Evolutionary conservation across 768 basidiomycete genomes (phyloP).

Genomic region (Clitopilus hobsonii): DNA sequence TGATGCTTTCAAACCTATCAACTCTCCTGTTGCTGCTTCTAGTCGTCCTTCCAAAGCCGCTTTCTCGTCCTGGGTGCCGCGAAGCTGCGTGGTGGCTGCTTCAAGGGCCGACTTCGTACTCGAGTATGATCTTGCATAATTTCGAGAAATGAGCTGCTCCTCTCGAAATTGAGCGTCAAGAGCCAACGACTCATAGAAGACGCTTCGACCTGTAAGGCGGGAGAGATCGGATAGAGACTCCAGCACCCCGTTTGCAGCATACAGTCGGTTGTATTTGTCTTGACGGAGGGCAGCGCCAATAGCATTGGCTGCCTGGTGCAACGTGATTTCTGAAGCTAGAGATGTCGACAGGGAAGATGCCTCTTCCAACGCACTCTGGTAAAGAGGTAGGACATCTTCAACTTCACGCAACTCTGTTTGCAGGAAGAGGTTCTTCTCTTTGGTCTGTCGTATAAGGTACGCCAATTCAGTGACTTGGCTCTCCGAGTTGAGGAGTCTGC

Average conservation of each 20-base stretch:
- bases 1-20: constrained; percentile 15
- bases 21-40: constrained; percentile 16
- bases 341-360: not conserved
- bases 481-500: constrained; percentile 66
- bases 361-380: constrained; percentile 1
- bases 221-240: constrained; percentile 30
- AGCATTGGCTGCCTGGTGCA: not conserved
- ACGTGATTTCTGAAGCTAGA: not conserved
- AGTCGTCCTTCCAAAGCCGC: constrained; percentile 10
- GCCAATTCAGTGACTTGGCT: constrained; percentile 63
- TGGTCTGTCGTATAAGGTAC: constrained; percentile 52
- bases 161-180: constrained; percentile 23
- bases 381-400: constrained; percentile 9
- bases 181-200: constrained; percentile 25
- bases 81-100: constrained; percentile 35
- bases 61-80: constrained; percentile 34
- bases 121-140: constrained; percentile 32
- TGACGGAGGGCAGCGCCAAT: not conserved
- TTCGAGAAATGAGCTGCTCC: constrained; percentile 22
- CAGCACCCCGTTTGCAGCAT: not conserved
- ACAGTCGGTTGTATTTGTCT: not conserved
- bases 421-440: constrained; percentile 48
- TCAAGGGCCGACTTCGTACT: constrained; percentile 35
- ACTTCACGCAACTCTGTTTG: constrained; percentile 25
- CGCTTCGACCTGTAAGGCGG: constrained; percentile 26